phyloP scores from a whole-genome alignment of 2,329 filamentous ascomycete genomes.

The Fusarium liriodendri region DNA sequence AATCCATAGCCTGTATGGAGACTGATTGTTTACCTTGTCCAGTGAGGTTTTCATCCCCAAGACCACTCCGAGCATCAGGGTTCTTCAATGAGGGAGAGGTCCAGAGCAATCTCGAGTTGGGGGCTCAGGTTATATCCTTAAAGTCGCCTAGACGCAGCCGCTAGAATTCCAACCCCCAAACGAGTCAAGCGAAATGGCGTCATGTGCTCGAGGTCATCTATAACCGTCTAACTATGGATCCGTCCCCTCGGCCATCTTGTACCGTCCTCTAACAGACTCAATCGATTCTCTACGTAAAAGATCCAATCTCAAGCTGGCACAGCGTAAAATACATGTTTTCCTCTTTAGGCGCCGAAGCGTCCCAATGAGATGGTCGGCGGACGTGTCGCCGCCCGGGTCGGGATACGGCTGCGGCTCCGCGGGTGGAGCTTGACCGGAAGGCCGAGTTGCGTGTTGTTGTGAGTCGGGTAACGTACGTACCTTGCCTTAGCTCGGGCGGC shows the following conservation, averaged over 20 bases:
- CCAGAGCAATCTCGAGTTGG: background rate
- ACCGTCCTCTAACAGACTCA: background rate
- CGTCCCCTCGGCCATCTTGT: background rate
- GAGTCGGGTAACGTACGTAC: slow-evolving; percentile 7
- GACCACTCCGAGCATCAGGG: background rate
- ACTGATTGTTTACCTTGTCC: background rate
- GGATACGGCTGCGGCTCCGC: slow-evolving; percentile 35
- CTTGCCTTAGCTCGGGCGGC: slow-evolving; percentile 4
- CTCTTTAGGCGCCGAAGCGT: slow-evolving; percentile 1
- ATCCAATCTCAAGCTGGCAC: background rate
- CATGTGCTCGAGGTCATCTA: background rate
- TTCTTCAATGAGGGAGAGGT: background rate
- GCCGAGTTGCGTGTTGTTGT: background rate
- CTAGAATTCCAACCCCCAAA: background rate
- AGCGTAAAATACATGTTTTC: background rate
- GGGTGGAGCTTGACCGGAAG: slow-evolving; percentile 10
- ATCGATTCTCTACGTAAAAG: background rate
- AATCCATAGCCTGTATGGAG: background rate
- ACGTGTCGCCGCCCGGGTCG: slow-evolving; percentile 8
- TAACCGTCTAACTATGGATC: background rate
- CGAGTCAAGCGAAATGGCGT: slow-evolving; percentile 1
- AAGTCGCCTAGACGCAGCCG: background rate
- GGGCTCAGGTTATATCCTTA: background rate
- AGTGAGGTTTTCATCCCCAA: background rate
- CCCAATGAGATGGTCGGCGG: slow-evolving; percentile 9